Base-by-base conservation (phyloP, 2,329 filamentous ascomycete species). In the Cladosporium sp. region DNA sequence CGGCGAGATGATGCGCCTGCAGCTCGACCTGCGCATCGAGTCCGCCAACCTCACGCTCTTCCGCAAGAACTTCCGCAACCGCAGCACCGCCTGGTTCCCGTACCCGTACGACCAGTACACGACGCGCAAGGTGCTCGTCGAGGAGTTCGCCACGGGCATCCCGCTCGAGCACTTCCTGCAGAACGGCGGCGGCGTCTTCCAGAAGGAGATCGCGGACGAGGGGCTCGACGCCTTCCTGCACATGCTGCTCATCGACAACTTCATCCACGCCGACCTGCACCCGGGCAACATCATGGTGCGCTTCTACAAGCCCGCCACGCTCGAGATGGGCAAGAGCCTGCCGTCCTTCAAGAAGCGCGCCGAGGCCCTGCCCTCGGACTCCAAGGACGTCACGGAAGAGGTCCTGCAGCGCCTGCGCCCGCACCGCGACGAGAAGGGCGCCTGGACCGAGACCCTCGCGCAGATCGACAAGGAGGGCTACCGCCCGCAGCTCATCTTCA, bases 281-380 rank as follows among this genome's bases (percentile, higher is more conserved):
- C 93, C 93, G 0, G 93, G 93, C 22, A 98, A 98, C 68, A 97
- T 98, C 72, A 97, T 98, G 91, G 92, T 98, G 43, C 89, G 95
- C 58, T 98, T 98, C 74, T 96, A 97, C 71, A 84, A 92, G 63
- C 84, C 91, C 0, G 82, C 84, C 11, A 79, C 85, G 56, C 80
- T 92, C 0, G 81, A 86, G 45, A 74, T 95, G 1, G 53, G 59
- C 31, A 54, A 60, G 9, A 54, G 58, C 34, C 45, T 60, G 40
- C 43, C 53, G 0, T 43, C 49, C 11, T 52, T 63, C 28, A 57
- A 44, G 7, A 52, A 61, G 42, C 58, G 54, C 10, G 49, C 57
- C 19, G 69, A 70, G 43, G 54, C 62, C 22, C 62, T 66, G 19
- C 61, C 65, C 16, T 65, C 78, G 37, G 74, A 79, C 8, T 77